A percentile compares a stretch with the other conserved stretches of the same genome.
Evolutionary conservation across 495 filamentous ascomycete species (phyloP).

Genomic region (Ramalina peruviana): DNA sequence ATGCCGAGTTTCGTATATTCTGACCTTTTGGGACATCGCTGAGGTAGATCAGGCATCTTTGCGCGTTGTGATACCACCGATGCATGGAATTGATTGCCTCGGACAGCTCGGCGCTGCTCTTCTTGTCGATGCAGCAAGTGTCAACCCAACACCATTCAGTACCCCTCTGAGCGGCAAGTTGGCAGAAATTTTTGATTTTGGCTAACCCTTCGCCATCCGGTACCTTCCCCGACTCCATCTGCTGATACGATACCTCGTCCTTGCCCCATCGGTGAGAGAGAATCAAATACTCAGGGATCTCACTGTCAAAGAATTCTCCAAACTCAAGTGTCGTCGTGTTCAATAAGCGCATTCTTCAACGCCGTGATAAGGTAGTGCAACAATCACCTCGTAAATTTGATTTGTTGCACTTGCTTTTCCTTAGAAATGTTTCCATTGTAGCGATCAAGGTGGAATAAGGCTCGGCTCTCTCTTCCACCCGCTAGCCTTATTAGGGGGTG

Average conservation of each 20-base stretch:
- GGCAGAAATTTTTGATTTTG: conserved; percentile 19
- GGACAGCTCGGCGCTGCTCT: conserved; percentile 20
- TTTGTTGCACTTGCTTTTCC: too few relatives aligned
- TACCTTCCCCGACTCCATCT: too few relatives aligned
- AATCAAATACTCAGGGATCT: conserved; percentile 15
- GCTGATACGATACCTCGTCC: conserved; percentile 14
- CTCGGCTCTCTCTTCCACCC: too few relatives aligned
- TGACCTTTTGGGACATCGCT: conserved; percentile 5
- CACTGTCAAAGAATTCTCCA: background rate
- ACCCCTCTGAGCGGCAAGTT: conserved; percentile 11
- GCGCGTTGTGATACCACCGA: conserved; percentile 18
- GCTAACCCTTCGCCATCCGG: conserved; percentile 10
- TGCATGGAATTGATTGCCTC: conserved; percentile 23
- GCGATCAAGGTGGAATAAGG: too few relatives aligned
- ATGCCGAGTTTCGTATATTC: conserved; percentile 2
- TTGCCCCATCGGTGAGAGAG: conserved; percentile 15
- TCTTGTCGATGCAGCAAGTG: conserved; percentile 28
- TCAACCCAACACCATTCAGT: conserved; percentile 25
- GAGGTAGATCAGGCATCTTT: conserved; percentile 19
- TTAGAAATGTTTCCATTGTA: too few relatives aligned
- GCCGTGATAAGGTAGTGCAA: too few relatives aligned
- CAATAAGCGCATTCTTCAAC: background rate
- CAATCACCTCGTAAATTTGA: too few relatives aligned
- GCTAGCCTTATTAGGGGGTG: too few relatives aligned
- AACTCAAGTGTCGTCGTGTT: background rate